These are phyloP conservation scores for Macrophomina tecta DNA, from an alignment of 2,329 filamentous ascomycete genomes.

Conservation along the genomic window DNA sequence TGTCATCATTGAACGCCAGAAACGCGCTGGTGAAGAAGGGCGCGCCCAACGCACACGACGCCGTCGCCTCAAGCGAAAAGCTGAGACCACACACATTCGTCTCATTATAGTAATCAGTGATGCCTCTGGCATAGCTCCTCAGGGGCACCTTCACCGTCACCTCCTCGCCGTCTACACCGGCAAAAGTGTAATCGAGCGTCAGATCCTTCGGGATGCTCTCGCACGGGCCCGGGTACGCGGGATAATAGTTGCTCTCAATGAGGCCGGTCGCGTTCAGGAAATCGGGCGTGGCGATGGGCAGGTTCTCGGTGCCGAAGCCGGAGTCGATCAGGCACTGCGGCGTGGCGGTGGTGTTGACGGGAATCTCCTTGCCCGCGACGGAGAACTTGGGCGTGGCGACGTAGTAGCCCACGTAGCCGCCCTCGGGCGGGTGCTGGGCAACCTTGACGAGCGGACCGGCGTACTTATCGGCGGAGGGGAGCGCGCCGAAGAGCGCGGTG, in stretches of 20 bases:
- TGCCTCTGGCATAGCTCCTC: slow-evolving; percentile 18
- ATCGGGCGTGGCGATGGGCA: slow-evolving; percentile 32
- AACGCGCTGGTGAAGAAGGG: slow-evolving; percentile 42
- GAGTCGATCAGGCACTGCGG: slow-evolving; percentile 42
- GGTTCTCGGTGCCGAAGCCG: slow-evolving; percentile 37
- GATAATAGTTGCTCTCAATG: slow-evolving; percentile 5
- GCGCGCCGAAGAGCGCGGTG: slow-evolving; percentile 42
- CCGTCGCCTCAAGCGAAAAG: slow-evolving; percentile 34
- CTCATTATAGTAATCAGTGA: slow-evolving; percentile 14
- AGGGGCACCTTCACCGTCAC: slow-evolving; percentile 17
- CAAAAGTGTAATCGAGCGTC: slow-evolving; percentile 23
- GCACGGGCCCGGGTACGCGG: slow-evolving; percentile 8
- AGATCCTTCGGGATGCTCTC: slow-evolving; percentile 3
- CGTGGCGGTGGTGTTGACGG: background rate
- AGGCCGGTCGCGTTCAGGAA: slow-evolving; percentile 35
- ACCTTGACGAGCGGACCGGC: slow-evolving; percentile 41
- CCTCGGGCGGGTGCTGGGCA: slow-evolving; percentile 30
- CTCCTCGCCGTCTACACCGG: slow-evolving; percentile 27
- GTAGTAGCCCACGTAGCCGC: slow-evolving; percentile 4
- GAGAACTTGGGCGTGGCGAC: background rate
- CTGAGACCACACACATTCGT: slow-evolving; percentile 8
- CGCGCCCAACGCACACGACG: slow-evolving; percentile 34
- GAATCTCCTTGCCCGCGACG: background rate
- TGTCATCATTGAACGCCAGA: slow-evolving; percentile 43
- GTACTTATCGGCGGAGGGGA: slow-evolving; percentile 42